Evolutionary conservation across 1,284 basidiomycete species (phyloP).

Genomic region (Anthracocystis walkeri): DNA sequence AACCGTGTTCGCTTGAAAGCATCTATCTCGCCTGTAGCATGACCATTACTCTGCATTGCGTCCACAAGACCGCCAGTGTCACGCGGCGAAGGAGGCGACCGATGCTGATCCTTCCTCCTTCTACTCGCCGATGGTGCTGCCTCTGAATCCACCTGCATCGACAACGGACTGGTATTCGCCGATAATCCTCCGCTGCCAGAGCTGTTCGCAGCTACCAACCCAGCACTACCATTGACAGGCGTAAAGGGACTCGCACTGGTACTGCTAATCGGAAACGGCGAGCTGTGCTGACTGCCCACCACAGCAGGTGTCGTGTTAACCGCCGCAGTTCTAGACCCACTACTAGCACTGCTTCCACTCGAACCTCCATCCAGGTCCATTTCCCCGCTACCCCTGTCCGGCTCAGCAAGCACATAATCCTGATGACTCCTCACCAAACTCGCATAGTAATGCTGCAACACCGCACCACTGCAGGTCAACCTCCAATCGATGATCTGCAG

Average conservation of each 20-base stretch:
- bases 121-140: constrained; percentile 1
- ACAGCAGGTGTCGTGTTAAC: constrained; percentile 6
- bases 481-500: constrained; percentile 67
- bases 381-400: not conserved
- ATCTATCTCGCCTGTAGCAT: no score
- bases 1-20: no score
- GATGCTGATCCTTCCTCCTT: constrained; percentile 30
- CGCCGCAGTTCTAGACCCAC: constrained; percentile 9
- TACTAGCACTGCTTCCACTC: constrained; percentile 5
- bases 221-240: constrained; percentile 5
- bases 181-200: not conserved
- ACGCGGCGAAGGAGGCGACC: constrained; percentile 26
- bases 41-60: not conserved
- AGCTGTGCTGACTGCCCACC: constrained; percentile 32
- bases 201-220: not conserved
- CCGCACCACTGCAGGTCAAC: constrained; percentile 57
- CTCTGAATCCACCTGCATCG: constrained; percentile 32
- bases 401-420: constrained; percentile 30
- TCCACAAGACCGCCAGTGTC: not conserved
- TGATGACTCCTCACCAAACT: constrained; percentile 62
- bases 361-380: constrained; percentile 8
- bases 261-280: constrained; percentile 32
- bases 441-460: constrained; percentile 68
- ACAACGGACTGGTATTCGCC: constrained; percentile 9
- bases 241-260: constrained; percentile 24